Evolutionary conservation across 495 filamentous ascomycete species (phyloP).

Genomic region (Trichocladium antarcticum): DNA sequence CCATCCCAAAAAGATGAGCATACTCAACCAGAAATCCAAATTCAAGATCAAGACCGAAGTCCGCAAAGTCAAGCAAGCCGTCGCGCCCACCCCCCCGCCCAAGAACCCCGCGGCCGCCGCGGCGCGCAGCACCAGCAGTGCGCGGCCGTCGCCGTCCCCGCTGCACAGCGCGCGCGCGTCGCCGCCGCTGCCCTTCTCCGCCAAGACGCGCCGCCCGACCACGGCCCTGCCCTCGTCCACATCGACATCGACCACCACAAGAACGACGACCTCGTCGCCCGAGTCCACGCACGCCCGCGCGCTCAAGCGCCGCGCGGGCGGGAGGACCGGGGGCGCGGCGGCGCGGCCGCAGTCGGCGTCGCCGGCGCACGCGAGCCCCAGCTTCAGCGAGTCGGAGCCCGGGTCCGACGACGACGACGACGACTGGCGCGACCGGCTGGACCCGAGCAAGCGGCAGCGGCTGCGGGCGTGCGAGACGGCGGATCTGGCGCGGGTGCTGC

Average conservation of each 20-base stretch:
- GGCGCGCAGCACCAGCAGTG: neutral
- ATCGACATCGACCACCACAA: neutral
- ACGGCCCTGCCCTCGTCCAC: conserved; percentile 1
- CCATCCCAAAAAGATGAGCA: too few species aligned
- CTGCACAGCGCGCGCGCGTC: conserved; percentile 7
- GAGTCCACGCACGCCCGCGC: neutral
- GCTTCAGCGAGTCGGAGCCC: conserved; percentile 23
- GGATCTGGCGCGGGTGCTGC: conserved; percentile 49
- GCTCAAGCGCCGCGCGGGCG: too few species aligned
- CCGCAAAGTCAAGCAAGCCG: conserved; percentile 20
- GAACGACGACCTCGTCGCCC: neutral
- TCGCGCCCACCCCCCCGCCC: conserved; percentile 11
- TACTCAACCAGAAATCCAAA: conserved; percentile 31
- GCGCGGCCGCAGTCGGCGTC: conserved; percentile 10
- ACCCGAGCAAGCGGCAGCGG: conserved; percentile 26
- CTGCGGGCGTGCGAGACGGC: conserved; percentile 10
- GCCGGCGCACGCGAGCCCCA: conserved; percentile 21
- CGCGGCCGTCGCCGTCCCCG: neutral
- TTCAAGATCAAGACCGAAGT: conserved; percentile 27
- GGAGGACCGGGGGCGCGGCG: too few species aligned
- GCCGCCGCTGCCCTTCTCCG: conserved; percentile 1
- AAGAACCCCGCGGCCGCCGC: conserved; percentile 7
- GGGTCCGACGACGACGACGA: conserved; percentile 25
- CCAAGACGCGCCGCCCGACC: too few species aligned
- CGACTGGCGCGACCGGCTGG: conserved; percentile 25